Conservation (phyloP, 495 filamentous ascomycete species). For the Sphaerosporella brunnea region DNA sequence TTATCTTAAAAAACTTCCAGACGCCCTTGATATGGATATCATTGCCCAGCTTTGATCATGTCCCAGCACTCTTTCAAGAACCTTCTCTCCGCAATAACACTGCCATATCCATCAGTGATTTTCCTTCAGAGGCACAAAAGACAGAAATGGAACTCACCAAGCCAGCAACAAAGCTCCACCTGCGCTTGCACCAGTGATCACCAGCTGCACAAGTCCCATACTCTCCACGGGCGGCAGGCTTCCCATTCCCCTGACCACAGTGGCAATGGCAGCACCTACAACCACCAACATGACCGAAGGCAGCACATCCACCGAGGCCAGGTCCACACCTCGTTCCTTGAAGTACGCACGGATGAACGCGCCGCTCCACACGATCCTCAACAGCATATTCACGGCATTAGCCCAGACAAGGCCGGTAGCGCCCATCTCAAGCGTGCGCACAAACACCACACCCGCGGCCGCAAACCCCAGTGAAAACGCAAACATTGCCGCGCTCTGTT, state of each 20-base stretch:
- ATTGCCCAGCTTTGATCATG: conserved; percentile 14
- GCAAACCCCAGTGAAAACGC: conserved; percentile 58
- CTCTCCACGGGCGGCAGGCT: neutral
- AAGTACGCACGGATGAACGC: conserved; percentile 54
- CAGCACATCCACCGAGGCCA: conserved; percentile 25
- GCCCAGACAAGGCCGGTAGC: conserved; percentile 66
- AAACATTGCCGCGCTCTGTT: conserved; percentile 67
- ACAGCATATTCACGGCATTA: conserved; percentile 69
- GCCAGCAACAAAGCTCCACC: conserved; percentile 7
- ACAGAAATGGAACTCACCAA: neutral
- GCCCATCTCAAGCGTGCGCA: conserved; percentile 46
- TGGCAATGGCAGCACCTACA: conserved; percentile 26
- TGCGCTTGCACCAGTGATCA: no score
- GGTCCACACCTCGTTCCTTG: conserved; percentile 25
- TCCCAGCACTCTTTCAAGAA: conserved; percentile 9
- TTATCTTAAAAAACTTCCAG: no score
- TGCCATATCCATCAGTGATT: conserved; percentile 9
- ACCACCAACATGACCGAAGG: conserved; percentile 21
- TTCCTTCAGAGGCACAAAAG: neutral
- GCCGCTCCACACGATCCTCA: conserved; percentile 65
- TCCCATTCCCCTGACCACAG: conserved; percentile 17
- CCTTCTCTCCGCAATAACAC: conserved; percentile 17
- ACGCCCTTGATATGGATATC: no score
- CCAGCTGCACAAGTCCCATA: neutral
- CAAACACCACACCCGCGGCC: conserved; percentile 47